A percentile compares a stretch with the other conserved stretches of the same genome.
phyloP scores from a whole-genome alignment of 2,329 filamentous ascomycete species.

The Xylariaceae sp. region DNA sequence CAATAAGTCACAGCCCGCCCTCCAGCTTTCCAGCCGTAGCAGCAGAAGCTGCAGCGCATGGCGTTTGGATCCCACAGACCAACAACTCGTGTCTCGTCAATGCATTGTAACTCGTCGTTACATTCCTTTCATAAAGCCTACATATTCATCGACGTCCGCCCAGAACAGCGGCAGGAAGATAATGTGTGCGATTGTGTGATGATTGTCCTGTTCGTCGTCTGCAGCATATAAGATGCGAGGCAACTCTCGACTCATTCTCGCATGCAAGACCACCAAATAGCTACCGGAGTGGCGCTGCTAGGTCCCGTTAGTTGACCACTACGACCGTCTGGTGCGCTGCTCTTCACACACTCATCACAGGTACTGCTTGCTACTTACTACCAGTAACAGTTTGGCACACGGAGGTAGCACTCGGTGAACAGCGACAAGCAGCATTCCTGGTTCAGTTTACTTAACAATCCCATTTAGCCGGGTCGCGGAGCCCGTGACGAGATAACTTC shows the following conservation, averaged over 20 bases:
- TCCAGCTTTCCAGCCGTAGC: slow-evolving; percentile 16
- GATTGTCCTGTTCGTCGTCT: background rate
- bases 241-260: slow-evolving; percentile 11
- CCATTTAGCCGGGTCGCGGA: slow-evolving; percentile 12
- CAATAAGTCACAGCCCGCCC: no score
- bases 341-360: background rate
- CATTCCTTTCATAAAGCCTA: background rate
- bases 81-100: slow-evolving; percentile 20
- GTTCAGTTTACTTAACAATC: slow-evolving; percentile 1
- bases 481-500: background rate
- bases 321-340: background rate
- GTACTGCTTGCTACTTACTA: background rate
- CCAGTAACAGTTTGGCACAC: background rate
- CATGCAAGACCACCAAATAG: background rate
- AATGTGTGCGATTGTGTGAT: background rate
- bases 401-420: background rate
- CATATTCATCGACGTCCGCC: background rate
- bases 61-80: slow-evolving; percentile 26
- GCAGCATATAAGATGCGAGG: slow-evolving; percentile 10
- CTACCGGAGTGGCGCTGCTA: background rate
- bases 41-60: slow-evolving; percentile 10
- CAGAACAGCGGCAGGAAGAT: background rate
- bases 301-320: background rate
- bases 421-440: slow-evolving; percentile 8
- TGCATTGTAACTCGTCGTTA: slow-evolving; percentile 10